Base-by-base conservation (phyloP, 192 early-diverging fungal species). In the Funneliformis geosporum region DNA sequence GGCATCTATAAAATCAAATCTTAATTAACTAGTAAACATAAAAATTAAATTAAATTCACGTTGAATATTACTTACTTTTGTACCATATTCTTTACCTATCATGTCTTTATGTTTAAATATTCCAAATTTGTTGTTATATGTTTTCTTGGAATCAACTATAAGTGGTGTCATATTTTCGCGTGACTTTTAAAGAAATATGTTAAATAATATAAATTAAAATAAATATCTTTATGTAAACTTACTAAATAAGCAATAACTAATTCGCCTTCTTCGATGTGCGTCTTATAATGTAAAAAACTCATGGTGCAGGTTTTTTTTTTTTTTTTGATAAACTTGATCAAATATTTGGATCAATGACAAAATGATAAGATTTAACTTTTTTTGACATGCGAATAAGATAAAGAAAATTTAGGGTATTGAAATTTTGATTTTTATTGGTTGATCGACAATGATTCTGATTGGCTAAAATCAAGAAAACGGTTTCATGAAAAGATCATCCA, bases 41-140 rank as follows among this genome's bases (percentile, higher is more conserved):
- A 69, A n/a, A 21, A 43, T 68, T 18, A 25, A 39, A 8, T 18
- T 72, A 46, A 4, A 44, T 25, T 44, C 2, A n/a, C 14, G 3
- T 9, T 10, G 42, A 69, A 69, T 18, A n/a, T 39, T 55, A 25
- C 33, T 39, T 76, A 94, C 90, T 82, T 92, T 95, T 18, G 89
- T 89, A 14, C 97, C 97, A 80, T 91, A 99, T 73, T 91, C 86
- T 74, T 93, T 91, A 23, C 96, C 96, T 71, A 99, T 92, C 88
- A 98, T 94, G 70, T 93, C 87, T 65, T 90, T 80, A 80, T 97
- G 96, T 28, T 83, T 85, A 77, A 94, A 99, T 61, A 76, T 82
- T 39, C 97, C 97, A 81, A 89, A 96, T 79, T 89, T 88, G 85
- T 95, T 97, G 83, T 92, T 90, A 76, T 90, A 91, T 21, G 87